Conservation (phyloP, 73 alveolate genomes). For the Diophrys sp. region DNA sequence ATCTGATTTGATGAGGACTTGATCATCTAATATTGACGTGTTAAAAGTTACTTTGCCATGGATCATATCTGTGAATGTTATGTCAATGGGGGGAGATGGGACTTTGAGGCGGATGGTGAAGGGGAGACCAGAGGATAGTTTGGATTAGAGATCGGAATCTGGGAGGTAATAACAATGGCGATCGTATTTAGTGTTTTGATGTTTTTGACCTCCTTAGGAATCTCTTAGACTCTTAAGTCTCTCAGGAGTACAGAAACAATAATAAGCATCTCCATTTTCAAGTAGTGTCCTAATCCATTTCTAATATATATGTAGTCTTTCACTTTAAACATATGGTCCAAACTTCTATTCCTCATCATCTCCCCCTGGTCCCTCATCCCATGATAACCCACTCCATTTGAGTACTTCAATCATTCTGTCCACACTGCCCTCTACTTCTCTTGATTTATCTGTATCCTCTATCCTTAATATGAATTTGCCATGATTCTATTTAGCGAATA, state of each 20-base stretch:
- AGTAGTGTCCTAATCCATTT: conserved; percentile 41
- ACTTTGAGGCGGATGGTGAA: conserved; percentile 53
- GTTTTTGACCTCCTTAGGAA: conserved; percentile 46
- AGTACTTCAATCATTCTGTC: conserved; percentile 43
- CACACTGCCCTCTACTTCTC: conserved; percentile 52
- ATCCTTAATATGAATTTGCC: conserved; percentile 65
- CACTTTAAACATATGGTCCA: conserved; percentile 62
- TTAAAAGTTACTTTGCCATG: conserved; percentile 63
- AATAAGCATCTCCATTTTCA: conserved; percentile 66
- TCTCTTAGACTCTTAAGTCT: conserved; percentile 41
- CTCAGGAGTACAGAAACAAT: conserved; percentile 64
- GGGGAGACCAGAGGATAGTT: conserved; percentile 40
- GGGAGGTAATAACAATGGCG: conserved; percentile 53
- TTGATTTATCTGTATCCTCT: conserved; percentile 61
- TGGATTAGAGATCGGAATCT: conserved; percentile 32
- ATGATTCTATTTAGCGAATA: conserved; percentile 57
- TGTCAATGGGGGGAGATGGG: conserved; percentile 45
- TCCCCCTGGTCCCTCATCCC: conserved; percentile 72
- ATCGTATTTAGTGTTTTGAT: conserved; percentile 48
- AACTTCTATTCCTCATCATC: conserved; percentile 21
- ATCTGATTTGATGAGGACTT: conserved; percentile 57
- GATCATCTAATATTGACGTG: conserved; percentile 57
- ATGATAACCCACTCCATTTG: conserved; percentile 44
- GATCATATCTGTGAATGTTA: conserved; percentile 53
- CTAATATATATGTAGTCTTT: conserved; percentile 40